Evolutionary conservation across 192 early-diverging fungal species (phyloP), one percentile per base, ranked within the genome.

Genomic region (Coemansia sp.): DNA sequence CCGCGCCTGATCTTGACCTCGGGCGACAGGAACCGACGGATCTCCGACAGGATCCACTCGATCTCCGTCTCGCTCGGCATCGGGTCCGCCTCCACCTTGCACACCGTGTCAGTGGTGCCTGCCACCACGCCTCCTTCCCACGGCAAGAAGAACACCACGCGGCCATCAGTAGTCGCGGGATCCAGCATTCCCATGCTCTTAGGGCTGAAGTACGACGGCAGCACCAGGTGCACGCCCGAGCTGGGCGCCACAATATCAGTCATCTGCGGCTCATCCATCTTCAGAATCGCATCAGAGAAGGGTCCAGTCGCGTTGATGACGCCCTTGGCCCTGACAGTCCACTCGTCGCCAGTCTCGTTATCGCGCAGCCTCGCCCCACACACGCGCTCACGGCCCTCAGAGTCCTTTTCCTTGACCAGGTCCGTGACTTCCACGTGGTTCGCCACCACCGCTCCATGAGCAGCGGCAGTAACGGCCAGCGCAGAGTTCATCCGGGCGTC

Each of bases 401-500:
- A 49, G 41, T 75, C 73, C 29, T 41, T 39, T 36, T 87, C 86
- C 87, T 97, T 97, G 61, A 92, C 72, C 71, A 98, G 87, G 58
- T 85, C 80, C 8, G 89, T 86, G 27, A 96, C 95, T 74, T 98
- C 97, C 62, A 90, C 90, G 69, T 98, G 95, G 86, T 98, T 98
- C 58, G 93, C 92, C 50, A 97, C 90, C 34, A 90, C 90, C 10
- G 97, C 97, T 64, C 97, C 97, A 66, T 97, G 91, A 6, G 89
- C 88, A 3, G 91, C 91, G 12, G 97, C 95, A 0, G 97, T 97
- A 64, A 97, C 86, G 3, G 93, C 94, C 34, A 98, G 83, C 2
- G 95, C 93, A 3, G 96, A 94, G 78, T 97, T 97, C 97, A 98
- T 97, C 52, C 97, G 88, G 3, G 95, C 93, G 63, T 98, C 97